Conservation (phyloP, 352 stramenopile species). For the Phytophthora europaea region DNA sequence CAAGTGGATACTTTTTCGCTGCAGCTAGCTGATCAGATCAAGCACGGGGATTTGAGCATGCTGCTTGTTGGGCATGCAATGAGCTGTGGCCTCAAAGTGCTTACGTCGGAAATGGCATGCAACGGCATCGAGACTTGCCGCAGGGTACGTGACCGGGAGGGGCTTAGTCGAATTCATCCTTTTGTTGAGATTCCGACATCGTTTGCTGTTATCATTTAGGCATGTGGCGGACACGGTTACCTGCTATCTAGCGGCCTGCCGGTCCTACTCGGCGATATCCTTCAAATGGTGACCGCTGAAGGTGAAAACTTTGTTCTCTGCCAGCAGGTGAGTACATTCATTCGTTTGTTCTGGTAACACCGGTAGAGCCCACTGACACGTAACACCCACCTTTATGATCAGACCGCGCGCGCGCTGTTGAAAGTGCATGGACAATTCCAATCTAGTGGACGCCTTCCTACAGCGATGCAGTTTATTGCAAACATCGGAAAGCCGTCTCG, state of each 20-base stretch:
- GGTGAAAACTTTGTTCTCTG: constrained; percentile 97
- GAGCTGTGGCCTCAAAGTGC: constrained; percentile 74
- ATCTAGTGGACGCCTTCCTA: constrained; percentile 34
- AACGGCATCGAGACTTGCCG: constrained; percentile 62
- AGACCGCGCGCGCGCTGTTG: constrained; percentile 56
- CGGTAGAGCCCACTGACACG: neutral
- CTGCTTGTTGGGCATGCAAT: constrained; percentile 66
- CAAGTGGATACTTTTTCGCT: constrained; percentile 61
- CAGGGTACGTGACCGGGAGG: constrained; percentile 36
- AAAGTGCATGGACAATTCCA: constrained; percentile 59
- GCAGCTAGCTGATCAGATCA: constrained; percentile 54
- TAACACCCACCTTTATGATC: neutral
- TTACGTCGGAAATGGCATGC: constrained; percentile 60
- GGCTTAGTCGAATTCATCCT: neutral
- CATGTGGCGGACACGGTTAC: constrained; percentile 96
- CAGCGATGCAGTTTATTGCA: constrained; percentile 54
- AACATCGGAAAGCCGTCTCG: constrained; percentile 53
- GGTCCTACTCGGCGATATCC: constrained; percentile 90
- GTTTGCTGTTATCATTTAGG: constrained; percentile 42
- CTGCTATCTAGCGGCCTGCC: constrained; percentile 76
- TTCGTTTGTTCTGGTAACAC: neutral
- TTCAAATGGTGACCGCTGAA: constrained; percentile 97
- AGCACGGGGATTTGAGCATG: constrained; percentile 49
- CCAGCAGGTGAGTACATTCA: constrained; percentile 72
- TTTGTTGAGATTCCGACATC: constrained; percentile 4